Evolutionary conservation across 2,329 filamentous ascomycete species (phyloP), one percentile per base, ranked within the genome.

Genomic region (Phialophora verrucosa): DNA sequence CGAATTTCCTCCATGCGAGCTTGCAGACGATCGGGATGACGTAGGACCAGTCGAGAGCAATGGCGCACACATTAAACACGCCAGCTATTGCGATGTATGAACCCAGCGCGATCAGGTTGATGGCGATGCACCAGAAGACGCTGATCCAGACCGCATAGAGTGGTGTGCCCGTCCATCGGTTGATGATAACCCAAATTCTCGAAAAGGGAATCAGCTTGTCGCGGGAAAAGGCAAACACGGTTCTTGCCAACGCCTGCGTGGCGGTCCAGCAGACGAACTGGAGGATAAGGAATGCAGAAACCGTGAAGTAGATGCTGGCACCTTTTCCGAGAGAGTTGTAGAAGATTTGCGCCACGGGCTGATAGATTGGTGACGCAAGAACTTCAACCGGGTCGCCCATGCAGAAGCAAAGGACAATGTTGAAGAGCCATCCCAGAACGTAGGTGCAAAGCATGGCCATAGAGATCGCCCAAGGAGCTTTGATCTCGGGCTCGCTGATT

Each of bases 191-290:
- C 83, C 84, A 85, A 54, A 84, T 66, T 38, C 71, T 68, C 10
- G 80, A 82, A 51, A 80, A 77, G 14, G 83, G 83, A 20, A 85
- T 71, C 72, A 84, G 78, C 59, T 80, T 76, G 71, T 86, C 84
- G 66, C 84, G 83, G 5, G 83, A 82, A 71, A 85, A 85, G 64
- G 84, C 84, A 75, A 84, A 86, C 71, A 85, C 78, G 14, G 83
- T 85, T 42, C 84, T 82, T 5, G 79, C 83, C 35, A 83, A 79
- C 14, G 84, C 79, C 74, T 85, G 84, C 62, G 85, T 83, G 59
- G 84, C 84, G 8, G 85, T 85, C 75, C 86, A 85, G 78, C 83
- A 85, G 64, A 86, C 83, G 72, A 86, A 86, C 74, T 86, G 84
- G 76, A 87, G 81, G 73, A 87, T 83, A 68, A 87, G 76, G 73